phyloP scores from a whole-genome alignment of 2,329 filamentous ascomycete genomes.

The Monilinia vaccinii-corymbosi region DNA sequence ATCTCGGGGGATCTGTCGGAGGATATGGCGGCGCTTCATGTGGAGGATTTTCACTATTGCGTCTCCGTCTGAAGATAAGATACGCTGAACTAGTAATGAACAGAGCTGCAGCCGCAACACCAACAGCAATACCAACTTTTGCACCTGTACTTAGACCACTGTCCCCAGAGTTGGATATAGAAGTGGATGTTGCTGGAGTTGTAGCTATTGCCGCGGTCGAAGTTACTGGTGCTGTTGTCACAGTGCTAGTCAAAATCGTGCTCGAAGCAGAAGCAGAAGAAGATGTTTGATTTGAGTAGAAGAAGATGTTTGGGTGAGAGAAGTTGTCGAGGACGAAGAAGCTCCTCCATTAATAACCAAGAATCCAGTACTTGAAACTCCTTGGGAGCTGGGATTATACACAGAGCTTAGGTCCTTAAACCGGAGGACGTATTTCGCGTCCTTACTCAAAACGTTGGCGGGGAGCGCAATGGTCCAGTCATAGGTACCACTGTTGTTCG shows the following conservation, averaged over 20 bases:
- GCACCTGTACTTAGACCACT: background rate
- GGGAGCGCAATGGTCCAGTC: background rate
- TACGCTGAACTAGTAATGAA: background rate
- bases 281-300: too few relatives aligned
- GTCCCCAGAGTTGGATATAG: background rate
- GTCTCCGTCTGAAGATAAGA: background rate
- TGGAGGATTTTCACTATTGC: background rate
- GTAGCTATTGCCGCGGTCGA: background rate
- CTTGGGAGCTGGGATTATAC: background rate
- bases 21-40: background rate
- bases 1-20: background rate
- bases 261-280: background rate
- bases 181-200: background rate
- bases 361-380: background rate
- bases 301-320: background rate
- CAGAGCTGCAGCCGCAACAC: background rate
- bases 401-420: background rate
- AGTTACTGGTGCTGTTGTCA: background rate
- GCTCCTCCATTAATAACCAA: background rate
- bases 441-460: background rate
- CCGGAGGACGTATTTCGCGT: background rate
- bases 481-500: background rate
- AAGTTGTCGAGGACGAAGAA: background rate
- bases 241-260: background rate
- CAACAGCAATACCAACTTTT: constrained; percentile 1